phyloP scores from a whole-genome alignment of 129 eudicot genomes.

The Saussurea involucrata region DNA sequence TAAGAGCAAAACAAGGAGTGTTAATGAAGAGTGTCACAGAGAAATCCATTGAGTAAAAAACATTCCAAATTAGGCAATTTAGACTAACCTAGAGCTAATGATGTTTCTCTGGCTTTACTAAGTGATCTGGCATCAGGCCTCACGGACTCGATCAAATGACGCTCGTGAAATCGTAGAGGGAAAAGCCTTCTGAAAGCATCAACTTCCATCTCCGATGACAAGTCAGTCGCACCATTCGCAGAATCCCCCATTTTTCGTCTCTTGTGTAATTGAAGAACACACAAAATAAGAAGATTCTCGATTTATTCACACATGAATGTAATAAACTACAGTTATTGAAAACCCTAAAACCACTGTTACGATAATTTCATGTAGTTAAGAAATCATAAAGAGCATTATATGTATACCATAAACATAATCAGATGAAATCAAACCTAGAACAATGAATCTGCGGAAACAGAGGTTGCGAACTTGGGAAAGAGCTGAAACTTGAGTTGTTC shows the following conservation, averaged over 20 bases:
- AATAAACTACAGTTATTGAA: neutral
- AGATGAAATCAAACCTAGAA: no score
- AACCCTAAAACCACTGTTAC: constrained; percentile 9
- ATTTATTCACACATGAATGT: neutral
- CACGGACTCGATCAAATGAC: constrained; percentile 69
- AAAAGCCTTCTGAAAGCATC: constrained; percentile 87
- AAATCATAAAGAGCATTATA: no score
- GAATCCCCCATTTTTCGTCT: constrained; percentile 42
- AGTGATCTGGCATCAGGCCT: constrained; percentile 86
- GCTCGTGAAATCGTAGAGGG: constrained; percentile 77
- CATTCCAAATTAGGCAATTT: neutral
- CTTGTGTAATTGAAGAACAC: neutral
- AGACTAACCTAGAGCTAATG: constrained; percentile 65
- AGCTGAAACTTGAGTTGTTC: no score
- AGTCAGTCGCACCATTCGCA: constrained; percentile 45
- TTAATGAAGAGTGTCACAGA: neutral
- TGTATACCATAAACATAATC: no score
- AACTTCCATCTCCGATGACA: constrained; percentile 86
- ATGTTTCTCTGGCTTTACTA: constrained; percentile 76
- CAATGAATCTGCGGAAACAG: no score
- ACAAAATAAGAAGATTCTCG: neutral
- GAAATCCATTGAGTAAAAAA: neutral
- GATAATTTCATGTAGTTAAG: no score
- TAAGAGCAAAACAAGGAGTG: neutral
- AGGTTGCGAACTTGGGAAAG: no score